Evolutionary conservation across 495 filamentous ascomycete species (phyloP).

Genomic region (Parathielavia hyrcaniae): DNA sequence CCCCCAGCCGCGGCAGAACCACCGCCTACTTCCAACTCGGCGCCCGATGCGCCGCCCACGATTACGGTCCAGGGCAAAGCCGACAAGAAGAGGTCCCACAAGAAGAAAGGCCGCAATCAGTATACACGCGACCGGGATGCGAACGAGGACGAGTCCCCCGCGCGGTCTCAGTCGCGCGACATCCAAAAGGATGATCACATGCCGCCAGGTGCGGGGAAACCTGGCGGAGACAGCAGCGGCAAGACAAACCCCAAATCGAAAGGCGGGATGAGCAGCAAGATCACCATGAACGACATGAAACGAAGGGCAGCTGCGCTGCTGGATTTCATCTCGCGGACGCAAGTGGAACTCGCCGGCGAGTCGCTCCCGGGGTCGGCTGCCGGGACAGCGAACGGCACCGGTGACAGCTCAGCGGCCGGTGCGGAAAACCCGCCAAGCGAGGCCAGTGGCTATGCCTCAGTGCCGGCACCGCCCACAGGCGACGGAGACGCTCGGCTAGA

Average conservation of each 20-base stretch:
- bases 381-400: conserved; percentile 7
- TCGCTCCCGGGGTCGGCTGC: conserved; percentile 14
- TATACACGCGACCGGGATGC: conserved; percentile 71
- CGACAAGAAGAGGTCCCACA: conserved; percentile 45
- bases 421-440: conserved; percentile 7
- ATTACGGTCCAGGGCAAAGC: conserved; percentile 22
- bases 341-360: conserved; percentile 76
- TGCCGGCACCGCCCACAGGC: not conserved
- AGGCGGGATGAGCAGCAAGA: conserved; percentile 51
- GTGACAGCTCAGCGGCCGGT: conserved; percentile 3
- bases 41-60: conserved; percentile 50
- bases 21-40: conserved; percentile 33
- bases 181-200: conserved; percentile 37
- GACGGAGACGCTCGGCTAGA: conserved; percentile 23
- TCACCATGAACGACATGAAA: conserved; percentile 89
- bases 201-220: conserved; percentile 22
- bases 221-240: conserved; percentile 12
- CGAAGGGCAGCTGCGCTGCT: conserved; percentile 74
- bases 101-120: conserved; percentile 81
- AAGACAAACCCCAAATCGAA: conserved; percentile 36
- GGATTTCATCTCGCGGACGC: conserved; percentile 84
- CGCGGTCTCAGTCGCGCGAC: conserved; percentile 62
- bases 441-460: not conserved
- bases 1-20: conserved; percentile 19
- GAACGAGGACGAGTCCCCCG: conserved; percentile 59